These are phyloP conservation scores for Colletotrichum sp. DNA, from an alignment of 2,329 filamentous ascomycete genomes.

Conservation along the genomic window DNA sequence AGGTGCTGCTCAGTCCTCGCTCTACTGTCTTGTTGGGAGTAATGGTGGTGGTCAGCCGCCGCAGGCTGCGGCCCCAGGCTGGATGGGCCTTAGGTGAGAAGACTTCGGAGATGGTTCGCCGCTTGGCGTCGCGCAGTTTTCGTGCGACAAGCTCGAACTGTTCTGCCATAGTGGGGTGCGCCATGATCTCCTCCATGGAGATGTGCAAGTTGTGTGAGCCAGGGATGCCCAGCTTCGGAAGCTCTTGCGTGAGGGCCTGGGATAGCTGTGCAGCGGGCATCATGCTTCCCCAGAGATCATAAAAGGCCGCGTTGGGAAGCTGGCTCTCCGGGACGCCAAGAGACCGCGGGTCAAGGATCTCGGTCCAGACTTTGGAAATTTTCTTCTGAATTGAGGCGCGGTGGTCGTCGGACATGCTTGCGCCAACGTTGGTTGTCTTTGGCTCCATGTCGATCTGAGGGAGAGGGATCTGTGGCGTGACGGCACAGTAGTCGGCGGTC, in stretches of 20 bases:
- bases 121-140: constrained; percentile 25
- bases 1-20: neutral
- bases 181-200: constrained; percentile 53
- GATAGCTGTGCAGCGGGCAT: constrained; percentile 54
- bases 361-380: constrained; percentile 50
- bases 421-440: constrained; percentile 25
- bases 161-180: constrained; percentile 52
- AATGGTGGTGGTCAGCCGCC: constrained; percentile 3
- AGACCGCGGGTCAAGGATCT: constrained; percentile 43
- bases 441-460: constrained; percentile 29
- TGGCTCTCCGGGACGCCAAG: constrained; percentile 45
- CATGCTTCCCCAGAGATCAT: constrained; percentile 54
- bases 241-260: constrained; percentile 45
- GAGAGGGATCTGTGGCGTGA: constrained; percentile 48
- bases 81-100: constrained; percentile 24
- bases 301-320: constrained; percentile 53
- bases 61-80: constrained; percentile 2
- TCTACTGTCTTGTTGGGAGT: neutral
- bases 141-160: constrained; percentile 50
- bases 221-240: constrained; percentile 39
- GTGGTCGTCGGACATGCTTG: constrained; percentile 42
- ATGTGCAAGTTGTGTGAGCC: constrained; percentile 44
- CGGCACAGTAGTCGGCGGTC: constrained; percentile 43
- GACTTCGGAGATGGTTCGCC: constrained; percentile 11
- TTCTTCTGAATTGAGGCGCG: constrained; percentile 43